Base-by-base conservation (phyloP, 805 yeast species). In the Lachancea sp. region DNA sequence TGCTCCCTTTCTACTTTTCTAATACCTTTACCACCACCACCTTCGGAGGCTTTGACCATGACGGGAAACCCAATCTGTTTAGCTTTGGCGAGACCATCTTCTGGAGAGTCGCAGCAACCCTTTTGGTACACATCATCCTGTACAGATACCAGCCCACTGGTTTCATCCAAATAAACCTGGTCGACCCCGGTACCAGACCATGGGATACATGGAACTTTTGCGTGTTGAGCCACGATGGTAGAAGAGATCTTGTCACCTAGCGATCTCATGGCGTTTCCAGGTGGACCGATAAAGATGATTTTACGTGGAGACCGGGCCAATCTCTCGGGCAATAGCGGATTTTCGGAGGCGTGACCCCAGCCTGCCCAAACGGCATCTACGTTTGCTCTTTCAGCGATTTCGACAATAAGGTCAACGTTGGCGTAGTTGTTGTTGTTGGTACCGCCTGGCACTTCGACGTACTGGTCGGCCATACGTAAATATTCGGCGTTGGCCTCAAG, bases 281-380 rank as follows among this genome's bases (percentile, higher is more conserved):
- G 98, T 46, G 99, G 99, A 50, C 99, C 99, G 63, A 92, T 92
- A 59, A 92, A 92, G 41, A 92, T 74, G 55, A 94, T 83, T 58
- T 76, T 84, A 64, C 87, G 83, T 45, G 89, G 87, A 15, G 96
- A 87, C n/a, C 82, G 81, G 12, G 97, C 97, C 62, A 92, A 74
- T 65, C 75, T 78, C 66, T 92, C 98, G 21, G 99, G 99, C 50
- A 92, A 76, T 34, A 70, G 64, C 20, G 99, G 99, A 68, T 94
- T 90, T 70, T 92, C 99, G n/a, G 96, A 86, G 21, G 99, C 99
- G 63, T 94, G 98, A 56, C 99, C 99, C 99, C 99, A 92, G 56
- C 99, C 99, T 25, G 99, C 99, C 99, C 99, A 92, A 43, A 92
- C 99, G 19, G 98, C 99, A 63, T 92, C 95, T 42, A 85, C 97